phyloP scores from a whole-genome alignment of 257 asterid genomes.

The Ilex aquifolium region DNA sequence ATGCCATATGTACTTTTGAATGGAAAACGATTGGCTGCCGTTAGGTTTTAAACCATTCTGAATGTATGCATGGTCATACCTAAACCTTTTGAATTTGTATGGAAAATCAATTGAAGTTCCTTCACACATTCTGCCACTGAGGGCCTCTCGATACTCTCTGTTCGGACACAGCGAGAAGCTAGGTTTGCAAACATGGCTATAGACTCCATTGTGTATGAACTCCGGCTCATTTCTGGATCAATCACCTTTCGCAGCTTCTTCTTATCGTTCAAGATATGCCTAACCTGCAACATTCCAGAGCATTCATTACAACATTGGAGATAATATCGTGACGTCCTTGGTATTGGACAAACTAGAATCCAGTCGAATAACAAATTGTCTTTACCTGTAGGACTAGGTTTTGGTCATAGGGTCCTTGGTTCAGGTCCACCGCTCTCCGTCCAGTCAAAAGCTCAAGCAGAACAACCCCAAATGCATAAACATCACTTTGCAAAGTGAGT shows the following conservation, averaged over 20 bases:
- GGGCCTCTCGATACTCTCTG: conserved; percentile 81
- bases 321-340: not conserved
- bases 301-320: no score
- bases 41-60: conserved; percentile 50
- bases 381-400: conserved; percentile 87
- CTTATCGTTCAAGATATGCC: conserved; percentile 76
- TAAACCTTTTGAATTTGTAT: conserved; percentile 56
- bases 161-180: conserved; percentile 74
- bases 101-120: conserved; percentile 61
- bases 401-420: conserved; percentile 90
- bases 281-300: conserved; percentile 48
- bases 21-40: not conserved
- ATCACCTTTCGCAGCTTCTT: conserved; percentile 73
- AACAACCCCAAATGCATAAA: conserved; percentile 95
- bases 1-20: no score
- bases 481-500: conserved; percentile 95
- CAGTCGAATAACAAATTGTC: conserved; percentile 1
- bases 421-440: conserved; percentile 88
- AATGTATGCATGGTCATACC: conserved; percentile 68
- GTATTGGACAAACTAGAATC: not conserved
- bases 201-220: conserved; percentile 88
- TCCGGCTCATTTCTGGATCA: conserved; percentile 76
- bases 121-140: conserved; percentile 72
- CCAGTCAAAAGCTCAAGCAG: conserved; percentile 97
- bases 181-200: conserved; percentile 73